Percentiles rank a stretch among this genome's conserved stretches.
phyloP scores from a whole-genome alignment of 2,329 filamentous ascomycete genomes.

The Paraconiothyrium brasiliense region DNA sequence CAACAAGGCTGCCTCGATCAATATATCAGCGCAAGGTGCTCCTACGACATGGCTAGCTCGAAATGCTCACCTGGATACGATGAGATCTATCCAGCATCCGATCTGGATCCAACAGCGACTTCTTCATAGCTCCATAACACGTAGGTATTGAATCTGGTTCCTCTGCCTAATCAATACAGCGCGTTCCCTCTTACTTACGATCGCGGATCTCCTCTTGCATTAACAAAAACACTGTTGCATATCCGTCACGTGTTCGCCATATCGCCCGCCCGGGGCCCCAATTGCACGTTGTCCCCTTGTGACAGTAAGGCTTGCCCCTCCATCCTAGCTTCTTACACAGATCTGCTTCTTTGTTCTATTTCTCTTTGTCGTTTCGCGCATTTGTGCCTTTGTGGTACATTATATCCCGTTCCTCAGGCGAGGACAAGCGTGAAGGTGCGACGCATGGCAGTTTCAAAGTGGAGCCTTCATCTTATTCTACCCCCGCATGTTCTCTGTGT shows the following conservation, averaged over 20 bases:
- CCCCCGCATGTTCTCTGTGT: constrained; percentile 8
- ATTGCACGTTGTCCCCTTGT: neutral
- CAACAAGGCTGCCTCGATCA: neutral
- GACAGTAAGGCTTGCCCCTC: neutral
- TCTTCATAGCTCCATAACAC: neutral
- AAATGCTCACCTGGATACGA: neutral
- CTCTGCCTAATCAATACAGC: neutral
- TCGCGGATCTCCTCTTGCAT: neutral
- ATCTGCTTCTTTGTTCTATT: neutral
- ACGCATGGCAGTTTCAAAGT: constrained; percentile 15
- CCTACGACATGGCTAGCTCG: neutral
- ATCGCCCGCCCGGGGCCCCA: no score
- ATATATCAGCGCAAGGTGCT: no score
- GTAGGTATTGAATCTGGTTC: neutral
- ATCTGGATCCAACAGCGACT: neutral
- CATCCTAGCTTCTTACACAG: neutral
- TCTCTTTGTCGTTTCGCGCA: neutral
- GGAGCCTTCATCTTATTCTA: constrained; percentile 2
- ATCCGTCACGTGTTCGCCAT: neutral
- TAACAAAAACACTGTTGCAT: neutral
- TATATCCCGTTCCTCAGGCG: constrained; percentile 1
- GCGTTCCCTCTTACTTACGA: neutral
- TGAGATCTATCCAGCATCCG: neutral
- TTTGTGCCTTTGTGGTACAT: constrained; percentile 7
- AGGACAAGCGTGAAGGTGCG: constrained; percentile 11